A percentile compares a stretch with the other conserved stretches of the same genome.
phyloP scores from a whole-genome alignment of 2,329 filamentous ascomycete species.

The Leptoxyphium fumago region DNA sequence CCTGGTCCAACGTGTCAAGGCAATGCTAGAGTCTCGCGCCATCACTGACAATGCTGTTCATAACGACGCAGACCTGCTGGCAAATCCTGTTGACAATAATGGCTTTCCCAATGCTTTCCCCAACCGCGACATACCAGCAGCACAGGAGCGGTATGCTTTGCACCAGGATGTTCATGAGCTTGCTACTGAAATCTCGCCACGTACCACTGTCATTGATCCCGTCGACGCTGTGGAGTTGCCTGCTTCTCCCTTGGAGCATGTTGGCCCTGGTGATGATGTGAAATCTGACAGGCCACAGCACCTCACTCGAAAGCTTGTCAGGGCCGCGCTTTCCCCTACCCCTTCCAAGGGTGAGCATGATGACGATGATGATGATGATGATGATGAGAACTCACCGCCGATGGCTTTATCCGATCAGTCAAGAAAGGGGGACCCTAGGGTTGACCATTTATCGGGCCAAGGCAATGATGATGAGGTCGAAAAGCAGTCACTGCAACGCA shows the following conservation, averaged over 20 bases:
- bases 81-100: too few relatives aligned
- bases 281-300: constrained; percentile 2
- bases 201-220: constrained; percentile 19
- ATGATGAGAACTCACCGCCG: background rate
- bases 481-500: background rate
- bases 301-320: constrained; percentile 22
- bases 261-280: constrained; percentile 14
- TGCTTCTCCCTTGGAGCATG: constrained; percentile 17
- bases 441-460: background rate
- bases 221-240: constrained; percentile 20
- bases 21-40: constrained; percentile 27
- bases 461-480: background rate
- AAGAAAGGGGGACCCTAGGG: background rate
- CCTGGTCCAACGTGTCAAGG: constrained; percentile 28
- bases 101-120: too few relatives aligned
- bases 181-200: constrained; percentile 17
- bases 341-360: constrained; percentile 3
- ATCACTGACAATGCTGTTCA: constrained; percentile 14
- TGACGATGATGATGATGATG: constrained; percentile 4
- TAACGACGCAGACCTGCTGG: background rate
- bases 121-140: background rate
- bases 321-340: constrained; percentile 19
- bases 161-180: constrained; percentile 16
- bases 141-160: constrained; percentile 5
- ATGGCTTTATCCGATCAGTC: background rate